Conservation (phyloP, 164 flowering plant genomes). For the Berberis thunbergii region DNA sequence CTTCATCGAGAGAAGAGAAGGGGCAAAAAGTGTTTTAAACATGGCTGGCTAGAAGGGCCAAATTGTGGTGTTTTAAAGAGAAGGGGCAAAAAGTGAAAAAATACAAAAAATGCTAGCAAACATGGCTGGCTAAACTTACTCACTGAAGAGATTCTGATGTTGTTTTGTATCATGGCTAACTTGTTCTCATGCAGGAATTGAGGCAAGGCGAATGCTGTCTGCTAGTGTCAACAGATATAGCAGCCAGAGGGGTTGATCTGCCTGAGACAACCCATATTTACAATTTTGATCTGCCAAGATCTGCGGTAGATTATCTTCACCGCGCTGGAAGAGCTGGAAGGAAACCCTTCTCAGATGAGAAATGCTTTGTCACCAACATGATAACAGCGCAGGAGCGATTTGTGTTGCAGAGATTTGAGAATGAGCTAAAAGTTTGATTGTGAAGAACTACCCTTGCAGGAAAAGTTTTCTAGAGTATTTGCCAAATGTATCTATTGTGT, state of each 20-base stretch:
- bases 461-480: not conserved
- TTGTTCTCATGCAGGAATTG: conserved; percentile 43
- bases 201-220: conserved; percentile 60
- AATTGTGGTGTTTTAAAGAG: no score
- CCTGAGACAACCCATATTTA: conserved; percentile 91
- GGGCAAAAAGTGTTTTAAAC: no score
- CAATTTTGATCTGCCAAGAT: conserved; percentile 84
- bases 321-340: conserved; percentile 92
- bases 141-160: not conserved
- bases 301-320: conserved; percentile 80
- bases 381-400: conserved; percentile 62
- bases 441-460: conserved; percentile 35
- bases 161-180: not conserved
- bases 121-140: not conserved
- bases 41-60: no score
- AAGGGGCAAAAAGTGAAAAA: no score
- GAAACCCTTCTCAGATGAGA: conserved; percentile 75
- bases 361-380: conserved; percentile 60
- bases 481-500: not conserved
- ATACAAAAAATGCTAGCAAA: no score
- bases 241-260: conserved; percentile 81
- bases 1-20: no score
- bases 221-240: conserved; percentile 88
- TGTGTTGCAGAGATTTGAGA: conserved; percentile 72
- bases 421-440: conserved; percentile 71